These are phyloP conservation scores for Aspergillus fumigatiaffinis DNA, from an alignment of 2,329 filamentous ascomycete genomes.

Conservation along the genomic window DNA sequence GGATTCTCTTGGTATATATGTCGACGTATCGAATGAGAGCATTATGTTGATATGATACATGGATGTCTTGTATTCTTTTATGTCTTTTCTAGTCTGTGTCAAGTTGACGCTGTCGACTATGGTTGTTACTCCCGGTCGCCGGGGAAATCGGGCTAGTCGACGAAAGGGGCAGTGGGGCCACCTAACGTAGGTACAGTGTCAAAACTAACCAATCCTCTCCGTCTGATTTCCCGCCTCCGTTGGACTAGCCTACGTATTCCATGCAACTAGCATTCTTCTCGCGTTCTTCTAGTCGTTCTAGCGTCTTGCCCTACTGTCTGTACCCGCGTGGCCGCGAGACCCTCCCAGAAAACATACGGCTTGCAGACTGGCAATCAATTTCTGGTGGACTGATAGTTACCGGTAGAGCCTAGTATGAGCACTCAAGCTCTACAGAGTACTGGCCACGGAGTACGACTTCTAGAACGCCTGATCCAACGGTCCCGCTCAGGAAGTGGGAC, in stretches of 20 bases:
- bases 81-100: slow-evolving; percentile 1
- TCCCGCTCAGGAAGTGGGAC: neutral
- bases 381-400: neutral
- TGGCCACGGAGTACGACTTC: neutral
- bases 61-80: neutral
- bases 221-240: slow-evolving; percentile 12
- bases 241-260: slow-evolving; percentile 13
- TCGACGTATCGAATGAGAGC: neutral
- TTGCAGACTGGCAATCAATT: neutral
- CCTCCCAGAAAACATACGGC: neutral
- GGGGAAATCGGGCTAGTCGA: slow-evolving; percentile 13
- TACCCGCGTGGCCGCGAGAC: slow-evolving; percentile 4
- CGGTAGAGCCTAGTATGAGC: neutral
- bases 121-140: slow-evolving; percentile 11
- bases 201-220: slow-evolving; percentile 14
- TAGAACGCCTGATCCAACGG: neutral
- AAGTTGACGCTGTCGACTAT: neutral
- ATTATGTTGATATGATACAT: neutral
- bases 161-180: slow-evolving; percentile 14
- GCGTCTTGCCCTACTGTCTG: slow-evolving; percentile 12
- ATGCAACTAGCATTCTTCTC: slow-evolving; percentile 18
- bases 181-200: slow-evolving; percentile 2
- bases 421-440: neutral
- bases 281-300: slow-evolving; percentile 19
- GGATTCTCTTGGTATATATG: neutral